A percentile compares a stretch with the other conserved stretches of the same genome.
Evolutionary conservation across 2,329 filamentous ascomycete genomes (phyloP).

Genomic region (Botrytis elliptica): DNA sequence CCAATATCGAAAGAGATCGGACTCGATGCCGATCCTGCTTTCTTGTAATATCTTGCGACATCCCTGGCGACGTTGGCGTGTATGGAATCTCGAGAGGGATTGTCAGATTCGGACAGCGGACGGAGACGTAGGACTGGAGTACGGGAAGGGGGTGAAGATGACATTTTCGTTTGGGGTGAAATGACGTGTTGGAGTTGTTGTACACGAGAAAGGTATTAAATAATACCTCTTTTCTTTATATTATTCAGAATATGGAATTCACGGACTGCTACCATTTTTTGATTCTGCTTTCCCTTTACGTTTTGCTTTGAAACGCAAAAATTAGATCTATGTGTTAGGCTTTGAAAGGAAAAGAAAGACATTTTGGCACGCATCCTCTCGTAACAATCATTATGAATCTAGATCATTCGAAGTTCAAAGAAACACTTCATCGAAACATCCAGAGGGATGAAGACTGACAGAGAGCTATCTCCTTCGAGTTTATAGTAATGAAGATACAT

Average conservation of each 20-base stretch:
- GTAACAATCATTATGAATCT: not conserved
- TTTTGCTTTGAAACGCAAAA: not conserved
- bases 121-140: not conserved
- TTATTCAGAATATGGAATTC: not conserved
- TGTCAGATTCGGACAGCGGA: not conserved
- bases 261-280: not conserved
- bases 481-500: not conserved
- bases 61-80: not conserved
- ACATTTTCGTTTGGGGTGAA: not conserved
- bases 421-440: not conserved
- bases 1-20: not conserved
- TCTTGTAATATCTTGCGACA: not conserved
- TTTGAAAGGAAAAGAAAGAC: not conserved
- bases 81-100: not conserved
- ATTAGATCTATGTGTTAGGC: not conserved
- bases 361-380: too few relatives aligned
- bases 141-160: not conserved
- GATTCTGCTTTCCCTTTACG: not conserved
- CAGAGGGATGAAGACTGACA: not conserved
- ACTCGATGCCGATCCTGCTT: not conserved
- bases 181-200: not conserved
- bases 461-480: not conserved
- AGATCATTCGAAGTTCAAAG: not conserved
- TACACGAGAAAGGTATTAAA: not conserved
- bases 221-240: not conserved